Percentiles rank a stretch among this genome's conserved stretches.
Evolutionary conservation across 2,329 filamentous ascomycete species (phyloP).

Genomic region (Fusarium sp.): DNA sequence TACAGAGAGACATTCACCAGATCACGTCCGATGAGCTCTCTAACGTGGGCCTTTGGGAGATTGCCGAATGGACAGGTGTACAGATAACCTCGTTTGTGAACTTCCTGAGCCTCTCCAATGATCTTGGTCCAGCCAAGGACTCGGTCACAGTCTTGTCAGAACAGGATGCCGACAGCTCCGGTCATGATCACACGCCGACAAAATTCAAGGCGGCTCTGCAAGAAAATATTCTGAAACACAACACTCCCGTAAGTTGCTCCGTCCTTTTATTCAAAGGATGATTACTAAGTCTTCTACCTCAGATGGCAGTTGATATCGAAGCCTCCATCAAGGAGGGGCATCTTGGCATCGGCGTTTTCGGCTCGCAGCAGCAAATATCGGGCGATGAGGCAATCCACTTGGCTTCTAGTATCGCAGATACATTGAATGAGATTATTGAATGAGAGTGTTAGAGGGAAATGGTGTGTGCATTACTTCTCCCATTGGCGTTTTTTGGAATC

Average conservation of each 20-base stretch:
- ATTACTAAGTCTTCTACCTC: not conserved
- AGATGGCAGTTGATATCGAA: constrained; percentile 57
- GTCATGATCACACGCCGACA: not conserved
- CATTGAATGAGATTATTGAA: constrained; percentile 19
- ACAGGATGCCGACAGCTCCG: not conserved
- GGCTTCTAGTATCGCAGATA: constrained; percentile 40
- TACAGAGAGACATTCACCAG: constrained; percentile 75
- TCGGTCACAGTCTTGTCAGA: constrained; percentile 11
- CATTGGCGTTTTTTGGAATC: not conserved
- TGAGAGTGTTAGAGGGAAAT: not conserved
- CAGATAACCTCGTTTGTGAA: constrained; percentile 81
- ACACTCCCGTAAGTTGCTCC: constrained; percentile 45
- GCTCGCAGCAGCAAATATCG: constrained; percentile 45
- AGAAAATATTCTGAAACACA: constrained; percentile 40
- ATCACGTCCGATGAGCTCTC: constrained; percentile 64
- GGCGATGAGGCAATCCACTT: constrained; percentile 40
- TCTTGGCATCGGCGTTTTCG: constrained; percentile 57
- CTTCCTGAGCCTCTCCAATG: constrained; percentile 70
- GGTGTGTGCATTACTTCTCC: not conserved
- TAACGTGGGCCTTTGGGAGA: constrained; percentile 75
- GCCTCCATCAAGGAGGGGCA: constrained; percentile 47
- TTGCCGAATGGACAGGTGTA: constrained; percentile 79
- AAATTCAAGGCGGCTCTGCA: constrained; percentile 20
- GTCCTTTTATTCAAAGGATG: no score
- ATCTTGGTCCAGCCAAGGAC: not conserved